A percentile compares a stretch with the other conserved stretches of the same genome.
Evolutionary conservation across 495 filamentous ascomycete species (phyloP).

Genomic region (Bryoglossum gracile): DNA sequence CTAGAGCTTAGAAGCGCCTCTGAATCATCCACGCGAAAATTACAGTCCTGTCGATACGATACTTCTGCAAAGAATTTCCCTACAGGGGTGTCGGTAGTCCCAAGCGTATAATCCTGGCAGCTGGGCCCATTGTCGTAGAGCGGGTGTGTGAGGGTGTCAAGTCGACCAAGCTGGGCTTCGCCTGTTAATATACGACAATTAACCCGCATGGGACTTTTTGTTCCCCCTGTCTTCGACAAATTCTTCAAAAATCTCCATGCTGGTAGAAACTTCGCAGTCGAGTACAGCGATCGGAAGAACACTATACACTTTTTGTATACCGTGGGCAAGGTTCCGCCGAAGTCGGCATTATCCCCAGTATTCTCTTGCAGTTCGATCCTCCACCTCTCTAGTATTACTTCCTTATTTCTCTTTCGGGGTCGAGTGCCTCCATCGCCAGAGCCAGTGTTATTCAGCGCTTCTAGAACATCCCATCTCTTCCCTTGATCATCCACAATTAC

Average conservation of each 20-base stretch:
- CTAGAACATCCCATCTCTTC: slow-evolving; percentile 85
- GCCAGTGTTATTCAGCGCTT: slow-evolving; percentile 62
- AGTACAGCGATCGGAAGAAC: slow-evolving; percentile 87
- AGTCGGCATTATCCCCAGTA: slow-evolving; percentile 51
- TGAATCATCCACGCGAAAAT: slow-evolving; percentile 84
- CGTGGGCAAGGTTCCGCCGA: slow-evolving; percentile 67
- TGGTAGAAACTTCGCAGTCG: slow-evolving; percentile 74
- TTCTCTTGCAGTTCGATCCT: slow-evolving; percentile 62
- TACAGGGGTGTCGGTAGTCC: slow-evolving; percentile 74
- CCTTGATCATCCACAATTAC: slow-evolving; percentile 82
- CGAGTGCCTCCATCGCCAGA: slow-evolving; percentile 43
- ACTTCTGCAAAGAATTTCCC: slow-evolving; percentile 77
- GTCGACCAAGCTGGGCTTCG: slow-evolving; percentile 33
- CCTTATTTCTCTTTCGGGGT: slow-evolving; percentile 39
- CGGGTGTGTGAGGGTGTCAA: slow-evolving; percentile 64
- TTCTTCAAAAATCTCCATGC: slow-evolving; percentile 80
- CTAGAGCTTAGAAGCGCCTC: slow-evolving; percentile 89
- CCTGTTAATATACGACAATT: slow-evolving; percentile 73
- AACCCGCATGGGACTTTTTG: slow-evolving; percentile 56
- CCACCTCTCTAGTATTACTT: slow-evolving; percentile 90
- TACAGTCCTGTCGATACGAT: slow-evolving; percentile 77
- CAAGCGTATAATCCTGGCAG: slow-evolving; percentile 69
- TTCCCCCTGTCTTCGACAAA: slow-evolving; percentile 54
- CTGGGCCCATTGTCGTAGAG: slow-evolving; percentile 59
- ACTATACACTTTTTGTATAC: slow-evolving; percentile 96